phyloP scores from a whole-genome alignment of 345 rosid genomes.

The Kandelia obovata region DNA sequence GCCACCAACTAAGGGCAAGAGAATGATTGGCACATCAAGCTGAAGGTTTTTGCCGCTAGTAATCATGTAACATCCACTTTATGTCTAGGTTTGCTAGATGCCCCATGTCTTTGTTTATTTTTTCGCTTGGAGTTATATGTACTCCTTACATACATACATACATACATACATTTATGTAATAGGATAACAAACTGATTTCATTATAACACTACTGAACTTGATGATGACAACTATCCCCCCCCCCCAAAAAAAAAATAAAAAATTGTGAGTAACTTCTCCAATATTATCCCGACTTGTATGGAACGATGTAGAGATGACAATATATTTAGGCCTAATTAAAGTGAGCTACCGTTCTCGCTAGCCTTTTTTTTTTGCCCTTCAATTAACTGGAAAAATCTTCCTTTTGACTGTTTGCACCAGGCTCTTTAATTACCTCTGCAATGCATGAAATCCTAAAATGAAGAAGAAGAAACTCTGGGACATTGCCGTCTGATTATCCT shows the following conservation, averaged over 20 bases:
- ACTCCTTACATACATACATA: no score
- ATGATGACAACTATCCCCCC: not conserved
- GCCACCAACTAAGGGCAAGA: no score
- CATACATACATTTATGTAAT: no score
- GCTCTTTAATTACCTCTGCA: not conserved
- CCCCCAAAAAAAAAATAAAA: no score
- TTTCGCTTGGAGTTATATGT: no score
- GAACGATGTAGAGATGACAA: slow-evolving; percentile 1
- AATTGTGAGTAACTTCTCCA: not conserved
- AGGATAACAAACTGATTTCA: not conserved
- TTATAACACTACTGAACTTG: not conserved
- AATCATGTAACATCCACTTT: no score
- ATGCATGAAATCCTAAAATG: no score
- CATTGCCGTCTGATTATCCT: not conserved
- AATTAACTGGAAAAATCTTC: not conserved
- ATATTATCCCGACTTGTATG: not conserved
- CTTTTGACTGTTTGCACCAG: not conserved
- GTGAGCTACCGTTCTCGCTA: not conserved
- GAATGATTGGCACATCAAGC: no score
- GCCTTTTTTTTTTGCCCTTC: not conserved
- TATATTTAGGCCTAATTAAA: not conserved
- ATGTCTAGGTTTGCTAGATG: no score
- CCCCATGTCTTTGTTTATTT: no score
- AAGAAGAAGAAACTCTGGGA: no score
- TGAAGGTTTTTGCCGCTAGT: no score